These are phyloP conservation scores for Globisporangium nagaii DNA, from an alignment of 352 stramenopile genomes.

Conservation along the genomic window DNA sequence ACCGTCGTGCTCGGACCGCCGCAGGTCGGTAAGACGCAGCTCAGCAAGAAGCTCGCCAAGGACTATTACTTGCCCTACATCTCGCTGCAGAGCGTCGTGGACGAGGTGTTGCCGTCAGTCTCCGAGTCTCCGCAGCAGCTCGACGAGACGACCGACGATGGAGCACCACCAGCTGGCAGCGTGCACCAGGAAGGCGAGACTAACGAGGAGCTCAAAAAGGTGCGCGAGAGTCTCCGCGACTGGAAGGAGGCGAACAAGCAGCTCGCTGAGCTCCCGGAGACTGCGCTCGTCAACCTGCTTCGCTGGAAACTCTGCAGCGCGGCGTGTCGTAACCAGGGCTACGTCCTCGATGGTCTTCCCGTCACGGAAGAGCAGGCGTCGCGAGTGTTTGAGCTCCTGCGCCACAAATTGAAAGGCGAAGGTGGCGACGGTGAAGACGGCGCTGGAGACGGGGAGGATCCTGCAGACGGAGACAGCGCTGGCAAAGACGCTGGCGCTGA, in stretches of 20 bases:
- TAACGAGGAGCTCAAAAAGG: constrained; percentile 32
- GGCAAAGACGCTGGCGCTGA: constrained; percentile 14
- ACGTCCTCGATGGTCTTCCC: constrained; percentile 71
- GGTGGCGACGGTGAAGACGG: constrained; percentile 10
- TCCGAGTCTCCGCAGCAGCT: constrained; percentile 14
- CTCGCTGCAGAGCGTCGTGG: constrained; percentile 36
- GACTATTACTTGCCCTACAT: constrained; percentile 73
- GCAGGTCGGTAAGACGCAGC: constrained; percentile 54
- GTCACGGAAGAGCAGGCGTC: constrained; percentile 37
- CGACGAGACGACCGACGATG: constrained; percentile 6
- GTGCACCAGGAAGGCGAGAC: not conserved
- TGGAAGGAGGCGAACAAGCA: constrained; percentile 19
- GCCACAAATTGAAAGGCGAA: not conserved
- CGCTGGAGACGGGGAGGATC: constrained; percentile 8
- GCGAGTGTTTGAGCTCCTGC: constrained; percentile 32
- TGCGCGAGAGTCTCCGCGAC: constrained; percentile 31
- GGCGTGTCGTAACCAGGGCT: constrained; percentile 74
- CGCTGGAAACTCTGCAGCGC: constrained; percentile 61
- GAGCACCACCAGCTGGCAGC: not conserved
- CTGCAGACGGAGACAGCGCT: constrained; percentile 7
- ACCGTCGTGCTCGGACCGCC: constrained; percentile 66
- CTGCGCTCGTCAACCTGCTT: constrained; percentile 37
- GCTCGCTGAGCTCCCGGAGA: constrained; percentile 25
- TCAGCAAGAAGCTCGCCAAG: constrained; percentile 46
- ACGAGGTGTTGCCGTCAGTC: constrained; percentile 30